Evolutionary conservation across 2,329 filamentous ascomycete genomes (phyloP), one percentile per base, ranked within the genome.

Genomic region (Verticillium alfalfae): DNA sequence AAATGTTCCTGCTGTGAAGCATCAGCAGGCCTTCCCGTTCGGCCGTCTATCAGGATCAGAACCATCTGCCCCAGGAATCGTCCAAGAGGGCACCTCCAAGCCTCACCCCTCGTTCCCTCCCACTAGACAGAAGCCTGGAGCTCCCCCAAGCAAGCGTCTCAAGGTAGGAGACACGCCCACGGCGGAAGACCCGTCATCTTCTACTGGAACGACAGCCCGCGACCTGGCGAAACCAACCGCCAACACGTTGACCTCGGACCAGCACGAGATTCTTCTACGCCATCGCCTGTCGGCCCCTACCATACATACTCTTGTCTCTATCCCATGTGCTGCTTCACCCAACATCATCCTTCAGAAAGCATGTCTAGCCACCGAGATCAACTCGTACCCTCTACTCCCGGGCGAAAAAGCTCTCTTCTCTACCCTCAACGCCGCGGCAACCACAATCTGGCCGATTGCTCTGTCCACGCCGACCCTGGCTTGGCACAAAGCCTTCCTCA

Each of bases 401-500:
- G 61, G 62, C 5, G 75, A 79, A 56, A 70, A 64, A 7, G 67
- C 66, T 34, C 74, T 78, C 59, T 74, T 79, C 60, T 68, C 71
- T 22, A 67, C 71, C 38, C 68, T 79, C 65, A 80, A 80, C 59
- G 70, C 75, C 39, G 70, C 72, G 56, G 73, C 73, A 7, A 64
- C 67, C 0, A 76, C 79, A 1, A 76, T 75, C 2, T 79, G 78
- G 63, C 72, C 69, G 2, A 60, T 79, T 15, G 62, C 60, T 12
- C 73, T 72, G 34, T 58, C 63, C 54, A 75, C 93, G 31, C 41
- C 45, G 16, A 81, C 84, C 4, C 76, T 84, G 2, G 79, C 87
- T 6, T 83, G 86, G 58, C 91, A 95, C 69, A 96, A 96, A 69
- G 83, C 89, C 1, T 92, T 88, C 12, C 78, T 96, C 5, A 80